Evolutionary conservation across 495 filamentous ascomycete genomes (phyloP), one percentile per base, ranked within the genome.

Genomic region (Neurospora cerealis): DNA sequence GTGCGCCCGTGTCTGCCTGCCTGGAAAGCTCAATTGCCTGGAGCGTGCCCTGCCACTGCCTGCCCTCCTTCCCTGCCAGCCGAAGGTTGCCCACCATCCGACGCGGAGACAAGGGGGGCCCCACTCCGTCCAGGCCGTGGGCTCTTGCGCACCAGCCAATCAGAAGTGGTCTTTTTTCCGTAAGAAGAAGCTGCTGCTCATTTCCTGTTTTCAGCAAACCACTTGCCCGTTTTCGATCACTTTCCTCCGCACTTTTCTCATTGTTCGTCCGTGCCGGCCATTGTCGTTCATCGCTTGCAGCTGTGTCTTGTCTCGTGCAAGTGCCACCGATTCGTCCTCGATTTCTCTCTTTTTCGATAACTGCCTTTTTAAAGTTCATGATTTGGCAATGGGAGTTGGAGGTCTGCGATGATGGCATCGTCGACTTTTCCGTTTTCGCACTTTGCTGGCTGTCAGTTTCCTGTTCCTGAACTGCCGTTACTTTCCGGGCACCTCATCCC

Each of bases 171-270:
- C 70, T 73, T 69, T 32, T 72, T 73, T 81, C 81, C 81, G 71
- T 78, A 82, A 82, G 80, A 79, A 82, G 81, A 77, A 82, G 80
- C 75, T 78, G 75, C 69, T 71, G 48, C 34, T 74, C 70, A 24
- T 76, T 74, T 40, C 76, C 44, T 73, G 69, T 60, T 72, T 77
- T 71, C 72, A 44, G 74, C 69, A 73, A 70, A 37, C 69, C 78
- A 73, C 77, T 80, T 78, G 71, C 37, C 74, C 77, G 21, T 66
- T 76, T 77, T 74, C 62, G 72, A 71, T 34, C 71, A 44, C 44
- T 60, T 72, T 28, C 44, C 44, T 60, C 71, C 71, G 44, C 32
- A 72, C 38, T 72, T 37, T 72, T 32, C 28, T 60, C 44, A 13
- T 32, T 72, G 54, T 66, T 34, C 54, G 54, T 66, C 7, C 11